Conservation (phyloP, 495 filamentous ascomycete species). For the Neurospora sublineolata region DNA sequence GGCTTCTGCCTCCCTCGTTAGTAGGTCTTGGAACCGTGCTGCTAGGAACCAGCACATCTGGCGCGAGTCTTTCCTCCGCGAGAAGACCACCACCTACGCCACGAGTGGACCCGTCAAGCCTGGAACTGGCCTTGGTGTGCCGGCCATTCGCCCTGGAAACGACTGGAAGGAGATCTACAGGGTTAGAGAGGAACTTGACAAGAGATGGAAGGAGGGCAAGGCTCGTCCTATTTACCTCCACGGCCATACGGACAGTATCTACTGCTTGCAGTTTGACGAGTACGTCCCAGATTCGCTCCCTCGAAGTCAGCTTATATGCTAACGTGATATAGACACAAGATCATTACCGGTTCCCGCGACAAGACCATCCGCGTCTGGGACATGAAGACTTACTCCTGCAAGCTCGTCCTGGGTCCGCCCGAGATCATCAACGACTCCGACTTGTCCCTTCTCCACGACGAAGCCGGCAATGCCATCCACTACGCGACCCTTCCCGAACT, state of each 20-base stretch:
- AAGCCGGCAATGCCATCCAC: conserved; percentile 30
- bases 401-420: conserved; percentile 60
- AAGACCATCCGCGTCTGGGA: conserved; percentile 94
- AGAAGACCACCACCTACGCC: conserved; percentile 47
- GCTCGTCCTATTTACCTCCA: conserved; percentile 78
- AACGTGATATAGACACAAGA: conserved; percentile 47
- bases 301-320: conserved; percentile 8
- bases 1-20: conserved; percentile 49
- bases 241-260: conserved; percentile 89
- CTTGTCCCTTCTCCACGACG: conserved; percentile 29
- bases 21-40: conserved; percentile 48
- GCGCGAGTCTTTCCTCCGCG: conserved; percentile 62
- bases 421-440: conserved; percentile 38
- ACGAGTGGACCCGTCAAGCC: conserved; percentile 33
- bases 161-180: conserved; percentile 84
- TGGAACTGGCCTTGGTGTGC: conserved; percentile 38
- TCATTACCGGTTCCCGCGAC: conserved; percentile 92
- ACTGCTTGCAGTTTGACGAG: conserved; percentile 97
- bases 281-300: conserved; percentile 29
- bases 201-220: conserved; percentile 65
- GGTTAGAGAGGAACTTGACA: conserved; percentile 60
- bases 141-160: conserved; percentile 34
- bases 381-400: conserved; percentile 70
- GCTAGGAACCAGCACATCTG: conserved; percentile 60
- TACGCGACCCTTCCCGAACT: conserved; percentile 34